Evolutionary conservation across 345 rosid species (phyloP), one percentile per base, ranked within the genome.

Genomic region (Aurinia saxatilis): DNA sequence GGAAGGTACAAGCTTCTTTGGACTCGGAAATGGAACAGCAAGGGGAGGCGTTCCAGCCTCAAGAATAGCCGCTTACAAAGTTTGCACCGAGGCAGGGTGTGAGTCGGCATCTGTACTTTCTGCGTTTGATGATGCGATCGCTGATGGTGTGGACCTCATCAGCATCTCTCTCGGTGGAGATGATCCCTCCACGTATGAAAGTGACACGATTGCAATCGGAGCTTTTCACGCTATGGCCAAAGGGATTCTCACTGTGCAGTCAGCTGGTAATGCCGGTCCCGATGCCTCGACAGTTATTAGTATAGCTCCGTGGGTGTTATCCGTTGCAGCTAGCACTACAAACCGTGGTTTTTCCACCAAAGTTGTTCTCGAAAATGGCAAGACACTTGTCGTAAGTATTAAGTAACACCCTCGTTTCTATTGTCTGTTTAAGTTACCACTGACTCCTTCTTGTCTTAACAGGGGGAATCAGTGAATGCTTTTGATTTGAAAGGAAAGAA

Each of bases 51-150:
- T 74, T 36, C 82, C 91, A 0, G 72, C 77, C 0, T 67, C 91
- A 0, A 75, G 91, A 54, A 73, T 84, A 12, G 81, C 87, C 1
- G 58, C 42, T 2, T 84, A 84, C 27, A 66, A 55, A 42, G 79
- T 74, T 6, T 86, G 90, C 21, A 2, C 1, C 0, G 0, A 0
- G 0, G 0, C 0, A 0, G 59, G 23, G 0, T 75, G 80, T 38
- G 0, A 0, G 2, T 2, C 6, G 0, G 65, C 2, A 4, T 30
- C 30, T 10, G 1, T 82, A 10, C 42, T 82, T 47, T 73, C 78
- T 10, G 87, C 75, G 0, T 84, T 82, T 10, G 95, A 82, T 34
- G 95, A 87, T 36, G 86, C 88, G 0, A 84, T 87, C 6, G 82
- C 86, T 2, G 90, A 82, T 37, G 84, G 82, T 17, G 87, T 84